Evolutionary conservation across 108 stramenopile genomes (phyloP).

Genomic region (Nitzschia putrida): DNA sequence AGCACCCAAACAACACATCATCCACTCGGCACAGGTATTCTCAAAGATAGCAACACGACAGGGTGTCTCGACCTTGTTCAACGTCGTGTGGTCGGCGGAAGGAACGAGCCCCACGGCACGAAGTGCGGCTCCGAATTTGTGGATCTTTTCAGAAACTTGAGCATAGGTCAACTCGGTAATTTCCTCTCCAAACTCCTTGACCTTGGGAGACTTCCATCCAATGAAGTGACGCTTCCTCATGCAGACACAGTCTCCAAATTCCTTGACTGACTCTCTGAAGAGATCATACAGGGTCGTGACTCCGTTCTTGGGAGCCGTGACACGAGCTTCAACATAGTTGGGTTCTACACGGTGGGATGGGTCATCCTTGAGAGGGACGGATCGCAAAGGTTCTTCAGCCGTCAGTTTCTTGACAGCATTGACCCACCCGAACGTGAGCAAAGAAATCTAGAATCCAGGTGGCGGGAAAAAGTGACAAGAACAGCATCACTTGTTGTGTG

Average conservation of each 20-base stretch:
- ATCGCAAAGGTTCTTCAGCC: slow-evolving; percentile 53
- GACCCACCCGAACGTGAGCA: slow-evolving; percentile 83
- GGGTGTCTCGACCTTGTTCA: slow-evolving; percentile 77
- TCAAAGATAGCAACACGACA: slow-evolving; percentile 89
- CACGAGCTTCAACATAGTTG: slow-evolving; percentile 46
- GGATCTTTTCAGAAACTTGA: slow-evolving; percentile 63
- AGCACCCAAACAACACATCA: slow-evolving; percentile 82
- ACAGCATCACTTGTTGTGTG: neutral
- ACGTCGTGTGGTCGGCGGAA: slow-evolving; percentile 51
- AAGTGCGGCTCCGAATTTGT: slow-evolving; percentile 83
- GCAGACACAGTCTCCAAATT: slow-evolving; percentile 46
- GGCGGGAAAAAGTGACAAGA: neutral
- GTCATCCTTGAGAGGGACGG: slow-evolving; percentile 71
- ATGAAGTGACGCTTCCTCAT: slow-evolving; percentile 79
- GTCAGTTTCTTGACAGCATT: slow-evolving; percentile 61
- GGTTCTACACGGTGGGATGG: slow-evolving; percentile 67
- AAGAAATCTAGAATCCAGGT: slow-evolving; percentile 49
- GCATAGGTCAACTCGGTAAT: slow-evolving; percentile 63
- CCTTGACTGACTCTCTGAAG: slow-evolving; percentile 46
- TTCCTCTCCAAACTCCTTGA: slow-evolving; percentile 74
- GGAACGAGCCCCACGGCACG: slow-evolving; percentile 68
- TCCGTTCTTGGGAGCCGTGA: slow-evolving; percentile 51
- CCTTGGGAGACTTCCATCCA: slow-evolving; percentile 64
- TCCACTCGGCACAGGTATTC: slow-evolving; percentile 90
- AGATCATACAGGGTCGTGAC: slow-evolving; percentile 74